These are phyloP conservation scores for Puccinia hordei DNA, from an alignment of 1,284 basidiomycete species.

Conservation along the genomic window DNA sequence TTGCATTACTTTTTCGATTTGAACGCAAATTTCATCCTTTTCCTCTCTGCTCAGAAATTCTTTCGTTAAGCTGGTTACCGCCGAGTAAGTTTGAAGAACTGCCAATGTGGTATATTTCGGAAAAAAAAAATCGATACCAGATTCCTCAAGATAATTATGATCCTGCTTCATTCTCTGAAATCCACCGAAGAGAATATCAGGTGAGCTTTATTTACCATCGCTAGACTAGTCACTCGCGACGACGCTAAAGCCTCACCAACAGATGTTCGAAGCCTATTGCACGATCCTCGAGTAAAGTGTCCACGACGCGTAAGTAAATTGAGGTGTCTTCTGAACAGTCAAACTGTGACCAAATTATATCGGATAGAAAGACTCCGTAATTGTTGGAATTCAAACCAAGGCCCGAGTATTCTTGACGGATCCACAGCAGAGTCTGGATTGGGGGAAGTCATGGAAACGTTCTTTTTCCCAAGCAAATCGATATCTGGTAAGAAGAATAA, in stretches of 20 bases:
- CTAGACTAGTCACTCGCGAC: neutral
- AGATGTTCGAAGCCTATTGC: slow-evolving; percentile 14
- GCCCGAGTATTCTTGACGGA: slow-evolving; percentile 1
- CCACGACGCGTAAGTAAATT: neutral
- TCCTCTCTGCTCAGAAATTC: neutral
- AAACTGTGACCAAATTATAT: neutral
- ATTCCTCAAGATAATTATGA: neutral
- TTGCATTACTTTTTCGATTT: slow-evolving; percentile 16
- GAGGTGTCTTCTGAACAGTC: neutral
- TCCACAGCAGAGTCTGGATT: slow-evolving; percentile 22
- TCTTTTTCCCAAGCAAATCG: neutral
- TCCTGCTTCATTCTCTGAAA: slow-evolving; percentile 3
- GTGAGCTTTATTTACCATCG: neutral
- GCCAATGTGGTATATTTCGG: neutral
- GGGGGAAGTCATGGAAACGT: neutral
- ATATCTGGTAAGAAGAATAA: neutral
- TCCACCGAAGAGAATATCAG: neutral
- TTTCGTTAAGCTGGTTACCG: neutral
- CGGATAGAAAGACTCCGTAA: neutral
- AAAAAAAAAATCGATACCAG: neutral
- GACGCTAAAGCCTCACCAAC: neutral
- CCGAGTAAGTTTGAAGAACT: slow-evolving; percentile 10
- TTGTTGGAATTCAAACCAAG: neutral
- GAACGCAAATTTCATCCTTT: neutral
- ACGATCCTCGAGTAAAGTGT: slow-evolving; percentile 5